Conservation (phyloP, 306 rosid species). For the Albizia julibrissin region DNA sequence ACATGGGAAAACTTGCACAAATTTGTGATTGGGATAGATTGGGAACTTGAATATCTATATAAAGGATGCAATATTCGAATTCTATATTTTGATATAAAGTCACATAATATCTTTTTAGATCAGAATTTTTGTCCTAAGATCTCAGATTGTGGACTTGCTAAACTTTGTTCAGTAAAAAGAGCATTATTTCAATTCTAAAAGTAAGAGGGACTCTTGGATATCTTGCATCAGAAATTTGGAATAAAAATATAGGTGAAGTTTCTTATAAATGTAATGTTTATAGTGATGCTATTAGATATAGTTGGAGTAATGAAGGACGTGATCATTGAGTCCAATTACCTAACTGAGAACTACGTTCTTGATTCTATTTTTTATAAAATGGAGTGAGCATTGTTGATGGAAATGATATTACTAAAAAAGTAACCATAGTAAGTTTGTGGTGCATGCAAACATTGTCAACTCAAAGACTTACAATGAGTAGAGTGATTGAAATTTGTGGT, state of each 20-base stretch:
- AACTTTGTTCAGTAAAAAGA: neutral
- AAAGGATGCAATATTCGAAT: neutral
- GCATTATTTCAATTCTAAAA: neutral
- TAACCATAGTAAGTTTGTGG: too few species aligned
- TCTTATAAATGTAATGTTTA: neutral
- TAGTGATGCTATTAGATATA: neutral
- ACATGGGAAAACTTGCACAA: conserved; percentile 39
- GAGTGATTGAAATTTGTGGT: neutral
- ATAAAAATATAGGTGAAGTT: neutral
- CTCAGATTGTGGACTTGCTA: neutral
- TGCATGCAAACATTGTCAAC: too few species aligned
- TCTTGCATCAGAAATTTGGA: neutral
- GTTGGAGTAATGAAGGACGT: neutral
- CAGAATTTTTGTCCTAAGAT: neutral
- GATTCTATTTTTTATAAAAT: neutral
- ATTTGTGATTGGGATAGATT: conserved; percentile 13
- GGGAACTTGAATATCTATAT: neutral
- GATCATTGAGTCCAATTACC: neutral
- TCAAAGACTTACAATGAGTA: too few species aligned
- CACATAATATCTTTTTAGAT: neutral
- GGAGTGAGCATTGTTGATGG: neutral
- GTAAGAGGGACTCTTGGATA: neutral
- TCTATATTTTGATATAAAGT: neutral
- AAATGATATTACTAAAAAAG: neutral
- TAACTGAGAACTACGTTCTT: neutral